Base-by-base conservation (phyloP, 495 filamentous ascomycete genomes). In the Xylaria bambusicola region DNA sequence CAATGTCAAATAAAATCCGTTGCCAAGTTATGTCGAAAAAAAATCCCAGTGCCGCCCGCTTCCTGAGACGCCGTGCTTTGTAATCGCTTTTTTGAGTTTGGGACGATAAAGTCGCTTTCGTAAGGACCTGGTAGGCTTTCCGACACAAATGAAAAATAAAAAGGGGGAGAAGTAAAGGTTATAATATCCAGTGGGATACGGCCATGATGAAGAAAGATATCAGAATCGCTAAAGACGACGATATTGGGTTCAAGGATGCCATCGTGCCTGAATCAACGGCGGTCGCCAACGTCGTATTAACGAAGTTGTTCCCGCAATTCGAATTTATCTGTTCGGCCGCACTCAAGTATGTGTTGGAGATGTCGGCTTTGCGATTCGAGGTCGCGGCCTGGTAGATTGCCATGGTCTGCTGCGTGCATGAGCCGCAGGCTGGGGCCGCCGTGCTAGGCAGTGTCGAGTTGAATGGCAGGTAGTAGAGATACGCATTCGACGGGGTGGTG, bases 381-480 rank as follows among this genome's bases (percentile, higher is more conserved):
- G 87, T 84, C 51, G 82, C 86, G 0, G 75, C 61, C 41, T 84
- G 80, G 63, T 86, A 93, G 38, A 90, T 70, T 17, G 75, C 75
- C 87, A 95, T 91, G 0, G 87, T 89, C 36, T 86, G 72, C 63
- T 84, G 75, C 24, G 90, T 70, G 65, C 91, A 95, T n/a, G 73
- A 60, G 56, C 80, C 81, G 70, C 91, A 95, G 3, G 84, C 85
- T 1, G 91, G 89, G 17, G 78, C 73, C 18, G 83, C 79, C 3
- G 79, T 81, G 3, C 77, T 78, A 0, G 88, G 85, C 2, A 97
- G 73, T 3, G 73, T 59, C n/a, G 80, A 82, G 26, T 93, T 93
- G 38, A 96, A 78, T 5, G 94, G 89, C 1, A 98, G 75, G 64
- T 86, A 91, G 75, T 97, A 98, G 17, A 93, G 75, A 60, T 92